A percentile compares a stretch with the other conserved stretches of the same genome.
Evolutionary conservation across 352 stramenopile species (phyloP).

Genomic region (Pythium folliculosum): DNA sequence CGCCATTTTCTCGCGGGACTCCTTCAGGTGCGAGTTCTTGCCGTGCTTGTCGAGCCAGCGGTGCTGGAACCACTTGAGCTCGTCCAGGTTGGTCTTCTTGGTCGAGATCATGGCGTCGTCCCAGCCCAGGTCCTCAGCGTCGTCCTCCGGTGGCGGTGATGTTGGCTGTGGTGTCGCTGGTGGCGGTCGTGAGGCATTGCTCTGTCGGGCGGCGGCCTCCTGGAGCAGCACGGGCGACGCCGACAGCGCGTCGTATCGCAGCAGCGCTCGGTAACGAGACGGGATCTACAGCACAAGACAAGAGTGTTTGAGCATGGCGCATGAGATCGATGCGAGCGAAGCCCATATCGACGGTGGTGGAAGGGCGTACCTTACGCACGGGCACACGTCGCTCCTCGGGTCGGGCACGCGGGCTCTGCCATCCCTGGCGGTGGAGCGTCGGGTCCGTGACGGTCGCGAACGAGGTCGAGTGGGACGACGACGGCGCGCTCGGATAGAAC

Average conservation of each 20-base stretch:
- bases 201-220: neutral
- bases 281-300: constrained; percentile 33
- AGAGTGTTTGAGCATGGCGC: too few relatives aligned
- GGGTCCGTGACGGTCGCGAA: constrained; percentile 59
- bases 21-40: constrained; percentile 70
- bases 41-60: constrained; percentile 78
- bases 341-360: too few relatives aligned
- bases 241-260: constrained; percentile 29
- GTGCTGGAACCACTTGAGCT: constrained; percentile 77
- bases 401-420: constrained; percentile 44
- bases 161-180: neutral
- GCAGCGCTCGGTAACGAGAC: constrained; percentile 37
- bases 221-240: neutral
- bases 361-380: constrained; percentile 38
- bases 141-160: neutral
- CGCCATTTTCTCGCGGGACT: constrained; percentile 61
- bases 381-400: constrained; percentile 23
- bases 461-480: constrained; percentile 27
- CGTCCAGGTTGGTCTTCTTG: constrained; percentile 50
- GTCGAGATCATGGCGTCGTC: neutral
- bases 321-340: too few relatives aligned
- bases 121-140: constrained; percentile 9
- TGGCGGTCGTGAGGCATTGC: neutral
- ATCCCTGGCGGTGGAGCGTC: constrained; percentile 54
- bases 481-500: constrained; percentile 1